Base-by-base conservation (phyloP, 306 rosid species). In the Cicer pinnatifidum region DNA sequence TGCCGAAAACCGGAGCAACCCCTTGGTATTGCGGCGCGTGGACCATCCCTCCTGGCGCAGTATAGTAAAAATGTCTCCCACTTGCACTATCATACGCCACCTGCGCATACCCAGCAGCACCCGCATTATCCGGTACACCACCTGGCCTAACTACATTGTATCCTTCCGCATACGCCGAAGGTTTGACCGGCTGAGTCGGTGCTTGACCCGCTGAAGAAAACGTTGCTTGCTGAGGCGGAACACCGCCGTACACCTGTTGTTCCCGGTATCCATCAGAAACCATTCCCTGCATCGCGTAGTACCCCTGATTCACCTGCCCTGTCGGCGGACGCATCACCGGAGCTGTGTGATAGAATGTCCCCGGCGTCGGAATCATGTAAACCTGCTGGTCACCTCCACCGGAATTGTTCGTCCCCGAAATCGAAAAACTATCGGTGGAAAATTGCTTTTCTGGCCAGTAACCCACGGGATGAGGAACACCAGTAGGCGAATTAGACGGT, bases 41-140 rank as follows among this genome's bases (percentile, higher is more conserved):
- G 50, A 82, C 58, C 53, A 84, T n/a, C 6, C 93, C 91, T 1
- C 89, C 90, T 7, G 71, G 83, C 8, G 88, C 74, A 38, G 89
- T 82, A 52, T 90, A 93, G 83, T 87, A 93, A 16, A 93, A 87
- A 59, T 88, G 98, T 75, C 98, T 86, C 71, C 92, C 91, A 51
- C 87, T 77, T 3, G 52, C 61, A 48, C 91, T 79, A 63, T 93
- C 97, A 59, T 89, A 90, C 38, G 87, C 82, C 67, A 82, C 75
- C 63, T 80, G 77, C 7, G 87, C 71, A 53, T 80, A 85, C 4
- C 70, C 79, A 51, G 28, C 73, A 19, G 56, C 65, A 0, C 75
- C 73, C 20, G 84, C 17, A 48, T 40, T 73, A 38, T 82, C 86
- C 23, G 73, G 23, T 41, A 77, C 46, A 11, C 81, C 84, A 53